Evolutionary conservation across 495 filamentous ascomycete species (phyloP).

Genomic region (Xylaria grammica): DNA sequence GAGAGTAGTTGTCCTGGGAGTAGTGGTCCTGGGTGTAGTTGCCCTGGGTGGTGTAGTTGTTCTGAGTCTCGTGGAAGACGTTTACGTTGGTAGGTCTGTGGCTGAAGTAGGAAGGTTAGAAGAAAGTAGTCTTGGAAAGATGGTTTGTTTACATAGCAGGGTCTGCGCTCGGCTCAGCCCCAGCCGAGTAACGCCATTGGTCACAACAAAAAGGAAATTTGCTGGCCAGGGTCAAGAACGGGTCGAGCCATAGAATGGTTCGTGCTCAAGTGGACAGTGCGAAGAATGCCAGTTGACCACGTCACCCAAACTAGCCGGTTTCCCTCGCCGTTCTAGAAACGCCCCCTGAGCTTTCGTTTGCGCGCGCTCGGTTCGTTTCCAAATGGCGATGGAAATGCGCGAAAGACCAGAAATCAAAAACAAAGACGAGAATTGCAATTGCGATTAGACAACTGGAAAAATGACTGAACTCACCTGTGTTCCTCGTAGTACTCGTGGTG

Average conservation of each 20-base stretch:
- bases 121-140: constrained; percentile 22
- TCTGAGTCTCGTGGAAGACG: constrained; percentile 32
- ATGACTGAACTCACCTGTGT: constrained; percentile 38
- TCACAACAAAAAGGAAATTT: constrained; percentile 13
- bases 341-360: background rate
- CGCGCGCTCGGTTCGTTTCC: background rate
- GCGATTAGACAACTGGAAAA: too few species aligned
- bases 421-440: background rate
- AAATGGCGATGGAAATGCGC: background rate
- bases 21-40: constrained; percentile 26
- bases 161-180: background rate
- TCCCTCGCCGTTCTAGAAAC: background rate
- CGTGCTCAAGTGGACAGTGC: constrained; percentile 10
- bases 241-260: constrained; percentile 1
- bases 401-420: background rate
- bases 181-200: background rate
- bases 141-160: constrained; percentile 25
- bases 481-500: constrained; percentile 62
- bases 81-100: constrained; percentile 25
- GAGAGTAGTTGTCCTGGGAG: constrained; percentile 23
- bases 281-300: background rate
- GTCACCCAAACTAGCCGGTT: background rate
- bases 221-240: background rate
- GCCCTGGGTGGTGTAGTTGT: background rate
- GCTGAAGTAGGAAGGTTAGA: constrained; percentile 27